These are phyloP conservation scores for Hypomontagnella submonticulosa DNA, from an alignment of 495 filamentous ascomycete genomes.

Conservation along the genomic window DNA sequence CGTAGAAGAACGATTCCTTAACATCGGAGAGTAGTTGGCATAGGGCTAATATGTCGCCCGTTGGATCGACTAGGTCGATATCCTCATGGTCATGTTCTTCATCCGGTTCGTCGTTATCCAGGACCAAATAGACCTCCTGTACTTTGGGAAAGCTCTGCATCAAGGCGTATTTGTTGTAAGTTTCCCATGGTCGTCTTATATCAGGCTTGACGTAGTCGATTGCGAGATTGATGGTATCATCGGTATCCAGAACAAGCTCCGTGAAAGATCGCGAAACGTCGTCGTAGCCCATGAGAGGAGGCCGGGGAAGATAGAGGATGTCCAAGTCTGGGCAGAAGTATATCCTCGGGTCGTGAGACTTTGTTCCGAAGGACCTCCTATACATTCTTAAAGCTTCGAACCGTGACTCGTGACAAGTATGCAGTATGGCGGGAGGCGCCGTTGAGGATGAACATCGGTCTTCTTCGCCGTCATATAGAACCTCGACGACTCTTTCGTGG, in stretches of 20 bases:
- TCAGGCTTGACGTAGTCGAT: conserved; percentile 60
- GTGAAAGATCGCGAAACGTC: conserved; percentile 56
- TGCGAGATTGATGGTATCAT: conserved; percentile 52
- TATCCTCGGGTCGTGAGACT: conserved; percentile 46
- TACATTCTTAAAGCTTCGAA: conserved; percentile 56
- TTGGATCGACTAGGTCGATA: conserved; percentile 54
- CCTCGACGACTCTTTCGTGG: conserved; percentile 54
- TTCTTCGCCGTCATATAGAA: conserved; percentile 49
- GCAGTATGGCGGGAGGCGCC: conserved; percentile 53
- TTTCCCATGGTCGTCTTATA: conserved; percentile 63
- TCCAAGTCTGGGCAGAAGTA: conserved; percentile 60
- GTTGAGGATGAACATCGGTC: conserved; percentile 52
- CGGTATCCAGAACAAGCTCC: conserved; percentile 39
- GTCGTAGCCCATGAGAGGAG: conserved; percentile 59
- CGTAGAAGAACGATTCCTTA: conserved; percentile 54
- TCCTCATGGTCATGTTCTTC: conserved; percentile 38
- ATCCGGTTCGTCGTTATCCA: conserved; percentile 24
- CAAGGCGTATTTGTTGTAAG: conserved; percentile 61
- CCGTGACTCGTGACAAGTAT: conserved; percentile 58
- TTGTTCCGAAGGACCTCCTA: conserved; percentile 54
- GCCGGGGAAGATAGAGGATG: conserved; percentile 61
- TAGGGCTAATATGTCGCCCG: conserved; percentile 44
- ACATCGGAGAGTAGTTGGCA: conserved; percentile 54
- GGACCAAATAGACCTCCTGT: conserved; percentile 54
- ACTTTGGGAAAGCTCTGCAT: conserved; percentile 56